Base-by-base conservation (phyloP, 768 basidiomycete genomes). In the Russula virescens region DNA sequence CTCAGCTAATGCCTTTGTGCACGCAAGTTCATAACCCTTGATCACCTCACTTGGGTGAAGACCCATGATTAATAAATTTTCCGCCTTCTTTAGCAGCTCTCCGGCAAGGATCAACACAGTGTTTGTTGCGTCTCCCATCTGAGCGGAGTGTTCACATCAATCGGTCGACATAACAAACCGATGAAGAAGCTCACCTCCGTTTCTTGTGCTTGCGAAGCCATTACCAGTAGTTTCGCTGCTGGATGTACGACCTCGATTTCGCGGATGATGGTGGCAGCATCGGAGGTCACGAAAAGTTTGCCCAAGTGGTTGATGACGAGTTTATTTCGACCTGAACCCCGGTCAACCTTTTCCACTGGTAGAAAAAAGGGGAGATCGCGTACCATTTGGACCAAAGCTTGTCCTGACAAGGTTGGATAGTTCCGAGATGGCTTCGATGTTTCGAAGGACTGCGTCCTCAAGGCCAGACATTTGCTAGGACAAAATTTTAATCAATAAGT, bases 211-310 rank as follows among this genome's bases (percentile, higher is more conserved):
- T 98, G 94, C 28, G 91, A 92, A 28, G 94, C 93, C 94, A 98
- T 97, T 16, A 98, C 96, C n/a, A 98, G 78, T n/a, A 99, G 79
- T 73, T 98, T 99, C 35, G 95, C 97, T 6, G 96, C 97, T 1
- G 97, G 97, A 75, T 99, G 97, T 18, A 98, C 94, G 60, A 99
- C 94, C 72, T 99, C 97, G 71, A 98, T 87, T 77, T 99, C 97
- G 67, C 89, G 83, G 71, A 99, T 94, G 75, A 99, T 98, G 62
- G 96, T 98, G 14, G 97, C 97, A 11, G 97, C 96, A 83, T 99
- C 96, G 51, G 94, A 96, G 38, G 97, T 99, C 63, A 98, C 95
- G 75, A 98, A 98, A 43, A 98, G 81, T 74, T 87, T 83, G 58
- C 94, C 94, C 40, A 99, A 81, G 75, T 98, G 96, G 75, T 99